Conservation (phyloP, 345 rosid genomes). For the Atalantia buxifolia region DNA sequence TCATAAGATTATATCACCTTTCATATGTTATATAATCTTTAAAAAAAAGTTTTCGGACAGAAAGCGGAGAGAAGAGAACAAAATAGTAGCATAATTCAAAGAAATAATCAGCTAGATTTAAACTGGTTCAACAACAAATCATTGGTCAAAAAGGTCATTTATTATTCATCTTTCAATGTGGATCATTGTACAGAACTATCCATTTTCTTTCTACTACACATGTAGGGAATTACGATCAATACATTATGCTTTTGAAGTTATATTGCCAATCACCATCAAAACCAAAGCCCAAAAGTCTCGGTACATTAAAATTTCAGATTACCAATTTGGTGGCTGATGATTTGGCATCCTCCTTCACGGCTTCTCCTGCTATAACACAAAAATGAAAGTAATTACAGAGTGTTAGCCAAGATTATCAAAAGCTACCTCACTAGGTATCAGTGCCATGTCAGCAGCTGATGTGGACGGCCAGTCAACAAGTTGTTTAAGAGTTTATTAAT, state of each 20-base stretch:
- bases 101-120: background rate
- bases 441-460: background rate
- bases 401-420: background rate
- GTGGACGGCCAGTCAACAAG: background rate
- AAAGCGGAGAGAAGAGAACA: background rate
- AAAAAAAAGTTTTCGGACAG: background rate
- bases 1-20: background rate
- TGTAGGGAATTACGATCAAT: background rate
- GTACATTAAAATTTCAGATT: conserved; percentile 14
- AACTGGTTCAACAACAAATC: background rate
- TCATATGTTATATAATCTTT: background rate
- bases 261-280: background rate
- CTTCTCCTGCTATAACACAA: conserved; percentile 27
- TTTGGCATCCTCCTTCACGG: conserved; percentile 20
- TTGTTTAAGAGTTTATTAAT: background rate
- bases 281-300: background rate
- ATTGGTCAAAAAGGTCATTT: background rate
- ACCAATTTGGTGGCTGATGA: conserved; percentile 28
- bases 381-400: background rate
- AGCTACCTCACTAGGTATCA: background rate
- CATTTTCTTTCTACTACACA: background rate
- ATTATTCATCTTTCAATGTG: background rate
- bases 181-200: background rate
- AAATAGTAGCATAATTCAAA: background rate
- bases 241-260: background rate